Percentiles rank a stretch among this genome's conserved stretches.
These are phyloP conservation scores for Xylariaceae sp. DNA, from an alignment of 2,329 filamentous ascomycete species.

Conservation along the genomic window DNA sequence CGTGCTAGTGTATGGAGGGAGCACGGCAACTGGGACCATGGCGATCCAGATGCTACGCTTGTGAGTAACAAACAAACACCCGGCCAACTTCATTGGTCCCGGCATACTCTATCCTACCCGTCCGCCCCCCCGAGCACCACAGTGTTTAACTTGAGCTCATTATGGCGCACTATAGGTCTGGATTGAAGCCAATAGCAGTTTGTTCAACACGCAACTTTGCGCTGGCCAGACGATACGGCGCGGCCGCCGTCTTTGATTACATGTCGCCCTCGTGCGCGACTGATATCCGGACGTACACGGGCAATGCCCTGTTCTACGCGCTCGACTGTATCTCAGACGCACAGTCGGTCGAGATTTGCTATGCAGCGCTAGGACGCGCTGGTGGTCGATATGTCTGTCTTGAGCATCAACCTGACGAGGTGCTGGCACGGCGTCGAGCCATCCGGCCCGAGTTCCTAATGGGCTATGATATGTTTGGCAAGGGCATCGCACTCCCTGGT, in stretches of 20 bases:
- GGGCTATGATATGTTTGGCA: neutral
- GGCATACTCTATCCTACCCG: no score
- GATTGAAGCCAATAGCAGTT: neutral
- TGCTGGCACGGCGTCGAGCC: neutral
- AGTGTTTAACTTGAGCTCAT: no score
- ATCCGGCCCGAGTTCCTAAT: constrained; percentile 3
- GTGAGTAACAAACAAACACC: no score
- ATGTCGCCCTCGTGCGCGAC: neutral
- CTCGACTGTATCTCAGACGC: constrained; percentile 4
- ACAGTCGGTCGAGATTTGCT: constrained; percentile 5
- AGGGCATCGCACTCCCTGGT: neutral
- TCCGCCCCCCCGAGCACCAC: no score
- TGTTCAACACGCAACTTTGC: neutral
- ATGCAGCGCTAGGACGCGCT: constrained; percentile 7
- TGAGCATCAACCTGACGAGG: neutral
- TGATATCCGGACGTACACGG: neutral
- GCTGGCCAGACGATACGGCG: no score
- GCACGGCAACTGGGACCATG: neutral
- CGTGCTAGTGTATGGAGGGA: neutral
- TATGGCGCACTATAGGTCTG: no score
- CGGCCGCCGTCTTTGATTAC: neutral
- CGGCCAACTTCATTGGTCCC: no score
- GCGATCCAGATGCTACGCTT: constrained; percentile 4
- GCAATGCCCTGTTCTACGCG: neutral
- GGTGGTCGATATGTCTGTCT: constrained; percentile 6